A percentile compares a stretch with the other conserved stretches of the same genome.
These are phyloP conservation scores for Kokia cookei DNA, from an alignment of 441 rosid species.

Conservation along the genomic window DNA sequence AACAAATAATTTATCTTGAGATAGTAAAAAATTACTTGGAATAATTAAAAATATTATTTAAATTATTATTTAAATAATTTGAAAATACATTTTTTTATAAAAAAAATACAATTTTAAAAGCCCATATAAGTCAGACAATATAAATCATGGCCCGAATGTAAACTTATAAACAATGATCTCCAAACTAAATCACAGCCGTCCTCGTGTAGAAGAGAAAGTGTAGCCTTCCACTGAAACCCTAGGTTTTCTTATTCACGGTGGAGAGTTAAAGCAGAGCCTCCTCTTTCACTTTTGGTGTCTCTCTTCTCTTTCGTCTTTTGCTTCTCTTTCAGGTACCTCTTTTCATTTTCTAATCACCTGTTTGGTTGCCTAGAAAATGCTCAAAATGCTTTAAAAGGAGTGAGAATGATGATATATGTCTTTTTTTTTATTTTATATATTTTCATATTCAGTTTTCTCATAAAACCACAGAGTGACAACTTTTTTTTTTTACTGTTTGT, in stretches of 20 bases:
- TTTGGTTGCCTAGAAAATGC: not conserved
- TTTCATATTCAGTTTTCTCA: not conserved
- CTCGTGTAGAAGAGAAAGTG: not conserved
- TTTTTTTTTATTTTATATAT: not conserved
- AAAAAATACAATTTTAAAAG: too few species aligned
- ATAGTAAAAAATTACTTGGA: too few species aligned
- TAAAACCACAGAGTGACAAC: not conserved
- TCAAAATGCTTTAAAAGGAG: not conserved
- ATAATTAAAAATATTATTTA: too few species aligned
- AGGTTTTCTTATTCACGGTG: not conserved
- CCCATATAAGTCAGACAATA: not conserved
- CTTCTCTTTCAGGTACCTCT: not conserved
- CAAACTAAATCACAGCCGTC: not conserved
- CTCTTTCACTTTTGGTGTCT: not conserved
- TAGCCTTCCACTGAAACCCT: not conserved
- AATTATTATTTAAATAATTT: too few species aligned
- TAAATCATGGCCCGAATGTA: not conserved
- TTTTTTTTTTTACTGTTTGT: not conserved
- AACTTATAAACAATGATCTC: not conserved
- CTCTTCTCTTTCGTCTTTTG: not conserved
- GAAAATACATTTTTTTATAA: too few species aligned
- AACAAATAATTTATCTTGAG: too few species aligned
- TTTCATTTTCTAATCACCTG: not conserved
- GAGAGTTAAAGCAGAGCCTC: not conserved
- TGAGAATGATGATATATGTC: not conserved